phyloP scores from a whole-genome alignment of 768 basidiomycete genomes.

The Pulveroboletus frians region DNA sequence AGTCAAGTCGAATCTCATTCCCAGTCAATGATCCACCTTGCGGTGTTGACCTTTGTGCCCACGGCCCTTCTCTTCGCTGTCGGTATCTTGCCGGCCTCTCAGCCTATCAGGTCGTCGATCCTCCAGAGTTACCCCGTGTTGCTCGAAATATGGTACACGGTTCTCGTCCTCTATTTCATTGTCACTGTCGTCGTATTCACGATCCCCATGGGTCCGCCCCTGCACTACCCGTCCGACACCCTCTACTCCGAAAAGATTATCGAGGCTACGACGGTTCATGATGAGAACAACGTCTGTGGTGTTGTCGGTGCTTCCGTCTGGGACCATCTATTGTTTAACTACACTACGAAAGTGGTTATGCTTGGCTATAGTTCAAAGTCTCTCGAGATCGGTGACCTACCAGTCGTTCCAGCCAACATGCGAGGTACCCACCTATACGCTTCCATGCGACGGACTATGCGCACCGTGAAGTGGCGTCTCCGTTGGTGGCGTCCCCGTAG shows the following conservation, averaged over 20 bases:
- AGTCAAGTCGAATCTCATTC: slow-evolving; percentile 39
- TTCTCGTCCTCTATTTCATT: slow-evolving; percentile 46
- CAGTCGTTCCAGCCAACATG: slow-evolving; percentile 71
- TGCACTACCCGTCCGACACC: slow-evolving; percentile 66
- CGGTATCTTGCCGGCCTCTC: slow-evolving; percentile 53
- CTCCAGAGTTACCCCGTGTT: slow-evolving; percentile 19
- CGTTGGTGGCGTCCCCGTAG: slow-evolving; percentile 54
- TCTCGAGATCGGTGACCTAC: slow-evolving; percentile 84
- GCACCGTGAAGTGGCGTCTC: slow-evolving; percentile 44
- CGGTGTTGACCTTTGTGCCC: slow-evolving; percentile 48
- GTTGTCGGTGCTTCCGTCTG: slow-evolving; percentile 42
- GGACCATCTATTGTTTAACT: slow-evolving; percentile 66
- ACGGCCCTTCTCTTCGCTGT: slow-evolving; percentile 39
- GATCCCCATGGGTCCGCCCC: slow-evolving; percentile 66
- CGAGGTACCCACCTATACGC: slow-evolving; percentile 60
- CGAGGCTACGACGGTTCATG: slow-evolving; percentile 51
- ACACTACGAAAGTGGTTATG: slow-evolving; percentile 83
- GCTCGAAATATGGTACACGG: slow-evolving; percentile 47
- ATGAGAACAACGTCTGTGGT: slow-evolving; percentile 73
- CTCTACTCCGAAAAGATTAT: slow-evolving; percentile 75
- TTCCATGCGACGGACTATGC: slow-evolving; percentile 57
- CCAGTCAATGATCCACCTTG: slow-evolving; percentile 57
- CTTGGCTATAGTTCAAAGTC: slow-evolving; percentile 69
- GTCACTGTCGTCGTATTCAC: slow-evolving; percentile 39
- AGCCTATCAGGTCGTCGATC: slow-evolving; percentile 30